Evolutionary conservation across 106 monocot genomes (phyloP).

Genomic region (Chionographis japonica): DNA sequence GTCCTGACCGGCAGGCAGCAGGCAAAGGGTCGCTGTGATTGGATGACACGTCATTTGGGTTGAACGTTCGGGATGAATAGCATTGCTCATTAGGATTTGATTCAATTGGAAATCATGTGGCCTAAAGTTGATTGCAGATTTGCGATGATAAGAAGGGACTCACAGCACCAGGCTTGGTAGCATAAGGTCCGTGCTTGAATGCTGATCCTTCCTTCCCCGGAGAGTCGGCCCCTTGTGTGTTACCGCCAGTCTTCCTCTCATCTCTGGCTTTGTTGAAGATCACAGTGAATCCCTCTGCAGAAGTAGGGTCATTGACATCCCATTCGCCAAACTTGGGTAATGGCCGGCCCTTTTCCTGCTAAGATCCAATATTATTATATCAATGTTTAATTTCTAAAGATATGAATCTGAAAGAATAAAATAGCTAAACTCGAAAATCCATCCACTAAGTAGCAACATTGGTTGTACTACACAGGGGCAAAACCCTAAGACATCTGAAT

Average conservation of each 20-base stretch:
- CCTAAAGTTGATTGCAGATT: not conserved
- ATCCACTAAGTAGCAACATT: too few species aligned
- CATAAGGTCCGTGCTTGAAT: slow-evolving; percentile 17
- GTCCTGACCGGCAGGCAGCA: too few species aligned
- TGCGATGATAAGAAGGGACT: slow-evolving; percentile 12
- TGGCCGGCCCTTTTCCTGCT: slow-evolving; percentile 37
- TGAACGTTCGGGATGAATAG: too few species aligned
- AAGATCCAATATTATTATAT: not conserved
- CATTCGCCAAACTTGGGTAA: slow-evolving; percentile 69
- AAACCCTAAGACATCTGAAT: too few species aligned
- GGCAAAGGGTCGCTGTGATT: too few species aligned
- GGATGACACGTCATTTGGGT: too few species aligned
- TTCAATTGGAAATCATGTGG: not conserved
- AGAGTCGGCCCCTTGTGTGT: slow-evolving; percentile 45
- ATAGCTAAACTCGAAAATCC: too few species aligned
- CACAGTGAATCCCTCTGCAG: slow-evolving; percentile 62
- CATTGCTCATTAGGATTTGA: too few species aligned
- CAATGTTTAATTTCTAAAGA: too few species aligned
- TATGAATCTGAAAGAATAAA: too few species aligned
- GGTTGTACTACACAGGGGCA: too few species aligned
- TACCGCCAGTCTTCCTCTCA: slow-evolving; percentile 61
- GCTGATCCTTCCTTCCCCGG: slow-evolving; percentile 32
- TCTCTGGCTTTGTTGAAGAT: slow-evolving; percentile 73
- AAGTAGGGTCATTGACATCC: slow-evolving; percentile 67
- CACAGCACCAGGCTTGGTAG: slow-evolving; percentile 35